Base-by-base conservation (phyloP, 1,284 basidiomycete genomes). In the Cutaneotrichosporon mucoides region DNA sequence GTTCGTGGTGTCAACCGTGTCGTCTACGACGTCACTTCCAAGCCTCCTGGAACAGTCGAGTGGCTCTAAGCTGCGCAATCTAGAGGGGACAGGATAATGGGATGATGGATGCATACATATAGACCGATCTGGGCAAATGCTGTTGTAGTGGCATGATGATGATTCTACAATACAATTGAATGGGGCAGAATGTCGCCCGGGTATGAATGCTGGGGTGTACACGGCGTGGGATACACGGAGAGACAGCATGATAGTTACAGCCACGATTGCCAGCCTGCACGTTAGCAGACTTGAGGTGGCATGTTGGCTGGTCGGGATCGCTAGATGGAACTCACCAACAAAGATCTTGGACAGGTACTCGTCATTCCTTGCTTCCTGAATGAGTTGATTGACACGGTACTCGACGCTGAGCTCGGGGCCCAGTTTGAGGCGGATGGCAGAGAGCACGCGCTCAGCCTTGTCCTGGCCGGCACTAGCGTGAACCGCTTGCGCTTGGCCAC, bases 21-120 rank as follows among this genome's bases (percentile, higher is more conserved):
- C 48, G 90, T 89, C 6, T 96, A 96, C 76, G 96, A 99, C 76
- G 92, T 99, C 62, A 96, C 95, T 12, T 93, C 90, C 62, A 99
- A 99, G 81, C 96, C 95, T 44, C 95, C 96, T 56, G 92, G 90
- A 65, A 84, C 83, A 52, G 72, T 76, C 49, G 74, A 76, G 65
- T 76, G 74, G 74, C 68, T 76, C 45, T 76, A 72, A 61, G 47
- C 42, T n/a, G 24, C 24, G 24, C 24, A 24, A 24, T 24, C 24
- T 24, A 24, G 24, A 24, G 24, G 24, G 24, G 24, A 24, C 24
- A 24, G 24, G 24, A 24, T 24, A 24, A 38, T 13, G 37, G 41
- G 37, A 42, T 34, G 34, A 46, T 54, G 34, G 53, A 54, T 54
- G 53, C 53, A 54, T 54, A 53, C 41, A 53, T 33, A 53, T 53